A percentile compares a stretch with the other conserved stretches of the same genome.
phyloP scores from a whole-genome alignment of 257 asterid genomes.

The Linaria vulgaris region DNA sequence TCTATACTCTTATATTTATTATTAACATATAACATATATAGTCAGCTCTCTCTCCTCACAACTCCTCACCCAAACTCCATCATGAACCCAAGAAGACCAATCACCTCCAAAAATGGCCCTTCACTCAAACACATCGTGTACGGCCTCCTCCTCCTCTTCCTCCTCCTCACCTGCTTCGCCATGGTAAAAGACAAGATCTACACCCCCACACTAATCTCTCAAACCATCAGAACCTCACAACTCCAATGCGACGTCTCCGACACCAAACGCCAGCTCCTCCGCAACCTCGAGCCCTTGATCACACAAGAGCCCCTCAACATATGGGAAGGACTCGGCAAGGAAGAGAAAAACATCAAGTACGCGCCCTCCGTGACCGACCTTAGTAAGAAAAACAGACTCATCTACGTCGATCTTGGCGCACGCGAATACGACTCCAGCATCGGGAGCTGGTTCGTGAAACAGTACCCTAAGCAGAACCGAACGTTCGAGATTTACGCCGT shows the following conservation, averaged over 20 bases:
- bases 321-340: constrained; percentile 38
- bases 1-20: no score
- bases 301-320: constrained; percentile 42
- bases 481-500: constrained; percentile 47
- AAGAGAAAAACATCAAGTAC: constrained; percentile 40
- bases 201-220: background rate
- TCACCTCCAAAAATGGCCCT: background rate
- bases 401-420: constrained; percentile 56
- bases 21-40: no score
- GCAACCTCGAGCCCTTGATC: constrained; percentile 40
- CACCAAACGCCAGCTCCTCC: constrained; percentile 26
- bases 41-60: no score
- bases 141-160: constrained; percentile 21
- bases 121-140: constrained; percentile 22
- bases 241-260: constrained; percentile 20
- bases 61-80: no score
- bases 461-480: constrained; percentile 49
- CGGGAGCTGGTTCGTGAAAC: constrained; percentile 50
- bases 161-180: constrained; percentile 28
- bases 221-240: background rate
- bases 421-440: constrained; percentile 53
- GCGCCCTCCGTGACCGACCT: constrained; percentile 40
- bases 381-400: constrained; percentile 29
- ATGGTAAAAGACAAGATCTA: constrained; percentile 19
- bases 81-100: constrained; percentile 24